Percentiles rank a stretch among this genome's conserved stretches.
Evolutionary conservation across 352 stramenopile genomes (phyloP).

Genomic region (Phytophthora pistaciae): DNA sequence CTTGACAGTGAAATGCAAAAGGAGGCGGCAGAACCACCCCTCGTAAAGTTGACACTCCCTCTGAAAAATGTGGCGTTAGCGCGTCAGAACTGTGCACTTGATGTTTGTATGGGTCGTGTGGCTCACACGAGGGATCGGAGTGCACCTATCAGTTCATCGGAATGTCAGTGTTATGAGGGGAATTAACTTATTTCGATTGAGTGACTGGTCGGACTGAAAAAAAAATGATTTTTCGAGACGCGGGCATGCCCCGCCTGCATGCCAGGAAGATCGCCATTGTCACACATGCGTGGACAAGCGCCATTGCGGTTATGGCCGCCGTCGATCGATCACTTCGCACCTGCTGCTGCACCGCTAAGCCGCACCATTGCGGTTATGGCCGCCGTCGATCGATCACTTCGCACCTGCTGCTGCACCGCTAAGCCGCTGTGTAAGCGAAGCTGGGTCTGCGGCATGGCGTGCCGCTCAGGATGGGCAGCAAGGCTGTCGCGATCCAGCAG

Average conservation of each 20-base stretch:
- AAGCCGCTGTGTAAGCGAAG: conserved; percentile 1
- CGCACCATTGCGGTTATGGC: not conserved
- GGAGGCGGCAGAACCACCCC: no score
- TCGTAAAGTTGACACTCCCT: no score
- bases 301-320: not conserved
- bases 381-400: not conserved
- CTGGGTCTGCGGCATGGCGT: conserved; percentile 1
- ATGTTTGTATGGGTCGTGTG: no score
- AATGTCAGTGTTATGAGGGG: not conserved
- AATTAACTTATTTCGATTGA: not conserved
- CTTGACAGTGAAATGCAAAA: no score
- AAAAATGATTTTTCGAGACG: not conserved
- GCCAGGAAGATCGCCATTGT: conserved; percentile 4
- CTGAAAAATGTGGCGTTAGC: no score
- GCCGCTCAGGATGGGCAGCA: conserved; percentile 8
- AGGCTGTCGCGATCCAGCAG: not conserved
- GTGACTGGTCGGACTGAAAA: not conserved
- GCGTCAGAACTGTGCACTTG: no score
- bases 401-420: conserved; percentile 2
- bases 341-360: not conserved
- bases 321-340: not conserved
- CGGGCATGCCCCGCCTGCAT: not conserved
- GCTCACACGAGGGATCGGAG: no score
- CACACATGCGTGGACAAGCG: not conserved
- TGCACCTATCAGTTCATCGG: no score